Base-by-base conservation (phyloP, 1,284 basidiomycete species). In the Ceratobasidium sp. region DNA sequence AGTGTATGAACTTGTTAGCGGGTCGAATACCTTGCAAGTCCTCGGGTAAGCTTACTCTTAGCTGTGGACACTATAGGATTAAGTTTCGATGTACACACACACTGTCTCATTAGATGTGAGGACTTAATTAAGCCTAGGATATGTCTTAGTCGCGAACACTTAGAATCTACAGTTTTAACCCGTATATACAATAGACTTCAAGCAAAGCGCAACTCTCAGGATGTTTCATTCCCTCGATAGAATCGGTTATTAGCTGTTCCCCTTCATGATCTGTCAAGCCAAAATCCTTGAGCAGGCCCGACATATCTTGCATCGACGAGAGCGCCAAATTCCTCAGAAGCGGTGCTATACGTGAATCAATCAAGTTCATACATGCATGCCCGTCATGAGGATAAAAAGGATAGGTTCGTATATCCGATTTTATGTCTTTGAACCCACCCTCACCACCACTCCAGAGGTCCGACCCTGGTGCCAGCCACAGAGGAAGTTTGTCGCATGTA, bases 131-230 rank as follows among this genome's bases (percentile, higher is more conserved):
- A n/a, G n/a, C n/a, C n/a, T n/a, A n/a, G n/a, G n/a, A n/a, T n/a
- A n/a, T n/a, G n/a, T n/a, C n/a, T n/a, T n/a, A n/a, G n/a, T n/a
- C n/a, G n/a, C n/a, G n/a, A n/a, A n/a, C n/a, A n/a, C n/a, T n/a
- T n/a, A n/a, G n/a, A n/a, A n/a, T 39, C 36, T 46, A 30, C 18
- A 45, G 9, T n/a, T 45, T 45, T 4, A 45, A 3, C 18, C 39
- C 61, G 36, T 64, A 64, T 36, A 64, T 34, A 23, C 30, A 36
- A 18, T 39, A 50, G 32, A 50, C 12, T 32, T 64, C 52, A 26
- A 64, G 5, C 28, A 50, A 21, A 45, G 12, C 23, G 36, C 61
- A 64, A 21, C 43, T 52, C 8, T 23, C 32, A 50, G n/a, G 61
- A 3, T n/a, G 8, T 4, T 16, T 52, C 28, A 64, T 23, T 26